phyloP scores from a whole-genome alignment of 257 asterid genomes.

The Solanum sparsipilum region DNA sequence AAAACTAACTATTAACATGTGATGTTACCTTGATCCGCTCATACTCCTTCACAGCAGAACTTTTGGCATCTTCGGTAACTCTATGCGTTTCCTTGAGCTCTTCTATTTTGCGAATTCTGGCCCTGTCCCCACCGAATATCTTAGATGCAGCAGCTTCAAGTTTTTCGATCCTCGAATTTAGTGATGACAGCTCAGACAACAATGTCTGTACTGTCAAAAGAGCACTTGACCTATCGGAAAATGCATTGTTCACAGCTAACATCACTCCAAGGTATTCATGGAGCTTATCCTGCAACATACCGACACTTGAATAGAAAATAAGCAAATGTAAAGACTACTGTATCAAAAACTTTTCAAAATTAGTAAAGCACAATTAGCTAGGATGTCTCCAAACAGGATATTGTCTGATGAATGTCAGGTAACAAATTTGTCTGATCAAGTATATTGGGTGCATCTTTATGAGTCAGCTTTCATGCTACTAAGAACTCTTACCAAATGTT shows the following conservation, averaged over 20 bases:
- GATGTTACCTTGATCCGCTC: slow-evolving; percentile 67
- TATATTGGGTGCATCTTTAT: not conserved
- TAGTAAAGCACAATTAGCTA: not conserved
- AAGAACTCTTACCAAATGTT: slow-evolving; percentile 63
- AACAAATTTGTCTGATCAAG: not conserved
- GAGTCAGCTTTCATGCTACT: not conserved
- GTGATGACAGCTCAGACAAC: slow-evolving; percentile 66
- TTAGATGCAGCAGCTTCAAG: slow-evolving; percentile 92
- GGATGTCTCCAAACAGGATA: not conserved
- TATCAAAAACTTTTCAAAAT: not conserved
- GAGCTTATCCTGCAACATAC: slow-evolving; percentile 62
- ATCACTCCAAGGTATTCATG: slow-evolving; percentile 90
- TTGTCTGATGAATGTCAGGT: not conserved
- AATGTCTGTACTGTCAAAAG: slow-evolving; percentile 86
- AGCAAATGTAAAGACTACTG: not conserved
- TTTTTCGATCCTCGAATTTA: slow-evolving; percentile 68
- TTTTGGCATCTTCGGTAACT: slow-evolving; percentile 75
- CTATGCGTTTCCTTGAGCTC: slow-evolving; percentile 71
- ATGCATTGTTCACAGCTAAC: slow-evolving; percentile 87
- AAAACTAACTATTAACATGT: slow-evolving; percentile 2
- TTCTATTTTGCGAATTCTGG: slow-evolving; percentile 81
- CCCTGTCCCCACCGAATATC: slow-evolving; percentile 93
- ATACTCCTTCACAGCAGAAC: slow-evolving; percentile 62
- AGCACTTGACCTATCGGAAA: slow-evolving; percentile 85
- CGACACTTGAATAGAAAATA: slow-evolving; percentile 4